Percentiles rank a stretch among this genome's conserved stretches.
Evolutionary conservation across 345 rosid species (phyloP).

Genomic region (Acer saccharum): DNA sequence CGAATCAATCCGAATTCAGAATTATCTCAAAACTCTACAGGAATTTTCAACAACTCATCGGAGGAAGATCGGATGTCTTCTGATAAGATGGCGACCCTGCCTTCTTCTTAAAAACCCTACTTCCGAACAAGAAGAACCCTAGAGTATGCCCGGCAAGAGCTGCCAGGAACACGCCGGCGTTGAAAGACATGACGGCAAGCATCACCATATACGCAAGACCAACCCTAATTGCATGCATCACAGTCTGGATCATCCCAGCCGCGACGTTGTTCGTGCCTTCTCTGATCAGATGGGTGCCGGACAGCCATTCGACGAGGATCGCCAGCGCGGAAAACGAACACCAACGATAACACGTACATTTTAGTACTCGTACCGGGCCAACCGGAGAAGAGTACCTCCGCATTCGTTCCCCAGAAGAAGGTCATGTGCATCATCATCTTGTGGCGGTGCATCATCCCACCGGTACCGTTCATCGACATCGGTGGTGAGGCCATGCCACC

Average conservation of each 20-base stretch:
- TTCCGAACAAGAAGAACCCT: slow-evolving; percentile 46
- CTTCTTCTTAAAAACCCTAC: slow-evolving; percentile 29
- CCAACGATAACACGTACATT: slow-evolving; percentile 41
- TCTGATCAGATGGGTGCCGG: slow-evolving; percentile 28
- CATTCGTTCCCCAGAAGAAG: slow-evolving; percentile 44
- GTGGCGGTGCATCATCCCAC: background rate
- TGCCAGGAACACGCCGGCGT: slow-evolving; percentile 42
- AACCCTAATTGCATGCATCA: slow-evolving; percentile 31
- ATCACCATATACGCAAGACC: slow-evolving; percentile 41
- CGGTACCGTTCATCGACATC: background rate
- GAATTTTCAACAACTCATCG: slow-evolving; percentile 30
- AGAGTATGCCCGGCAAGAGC: slow-evolving; percentile 44
- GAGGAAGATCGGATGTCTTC: slow-evolving; percentile 24
- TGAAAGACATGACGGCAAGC: slow-evolving; percentile 55
- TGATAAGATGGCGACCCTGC: background rate
- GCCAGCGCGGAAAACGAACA: slow-evolving; percentile 34
- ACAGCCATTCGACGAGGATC: slow-evolving; percentile 36
- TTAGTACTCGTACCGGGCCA: slow-evolving; percentile 39
- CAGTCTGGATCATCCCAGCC: slow-evolving; percentile 31
- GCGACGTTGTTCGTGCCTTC: slow-evolving; percentile 2
- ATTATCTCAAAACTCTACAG: background rate
- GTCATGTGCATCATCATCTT: slow-evolving; percentile 44
- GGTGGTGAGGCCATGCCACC: slow-evolving; percentile 15
- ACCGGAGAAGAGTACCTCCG: slow-evolving; percentile 41
- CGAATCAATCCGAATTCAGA: background rate